phyloP scores from a whole-genome alignment of 2,329 filamentous ascomycete genomes.

The Albifimbria verrucaria region DNA sequence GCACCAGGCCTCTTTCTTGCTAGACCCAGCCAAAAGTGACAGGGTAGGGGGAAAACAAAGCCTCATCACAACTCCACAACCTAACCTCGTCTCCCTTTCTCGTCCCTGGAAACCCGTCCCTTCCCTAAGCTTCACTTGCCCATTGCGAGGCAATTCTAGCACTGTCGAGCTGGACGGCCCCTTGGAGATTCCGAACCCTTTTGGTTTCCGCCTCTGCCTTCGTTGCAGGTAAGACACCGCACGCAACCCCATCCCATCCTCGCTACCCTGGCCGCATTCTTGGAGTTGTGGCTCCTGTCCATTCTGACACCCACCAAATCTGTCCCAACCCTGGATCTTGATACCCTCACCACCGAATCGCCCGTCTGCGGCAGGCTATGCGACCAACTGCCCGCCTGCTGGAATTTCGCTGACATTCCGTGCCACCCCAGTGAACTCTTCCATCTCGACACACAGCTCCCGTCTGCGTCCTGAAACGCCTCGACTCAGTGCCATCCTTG shows the following conservation, averaged over 20 bases:
- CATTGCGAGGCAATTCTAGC: conserved; percentile 37
- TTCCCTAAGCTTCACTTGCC: conserved; percentile 31
- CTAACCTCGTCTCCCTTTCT: conserved; percentile 25
- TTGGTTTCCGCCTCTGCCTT: conserved; percentile 21
- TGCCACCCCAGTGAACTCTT: not conserved
- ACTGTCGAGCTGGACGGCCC: conserved; percentile 33
- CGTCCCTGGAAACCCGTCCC: conserved; percentile 18
- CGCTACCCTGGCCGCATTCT: conserved; percentile 8
- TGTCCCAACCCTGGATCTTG: too few species aligned
- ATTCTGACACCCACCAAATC: too few species aligned
- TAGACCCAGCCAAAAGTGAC: conserved; percentile 20
- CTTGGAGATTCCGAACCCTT: conserved; percentile 18
- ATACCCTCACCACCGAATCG: too few species aligned
- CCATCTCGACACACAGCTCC: not conserved
- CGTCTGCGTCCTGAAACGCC: not conserved
- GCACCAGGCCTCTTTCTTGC: conserved; percentile 4
- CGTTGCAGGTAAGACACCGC: conserved; percentile 25
- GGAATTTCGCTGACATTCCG: too few species aligned
- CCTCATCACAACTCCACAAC: conserved; percentile 34
- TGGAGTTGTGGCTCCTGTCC: not conserved
- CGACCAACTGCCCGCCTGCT: too few species aligned
- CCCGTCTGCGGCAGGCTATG: too few species aligned
- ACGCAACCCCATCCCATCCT: conserved; percentile 10
- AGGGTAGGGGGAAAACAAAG: conserved; percentile 38
- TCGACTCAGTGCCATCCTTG: not conserved